Evolutionary conservation across 306 rosid species (phyloP).

Genomic region (Cucumis hystrix): DNA sequence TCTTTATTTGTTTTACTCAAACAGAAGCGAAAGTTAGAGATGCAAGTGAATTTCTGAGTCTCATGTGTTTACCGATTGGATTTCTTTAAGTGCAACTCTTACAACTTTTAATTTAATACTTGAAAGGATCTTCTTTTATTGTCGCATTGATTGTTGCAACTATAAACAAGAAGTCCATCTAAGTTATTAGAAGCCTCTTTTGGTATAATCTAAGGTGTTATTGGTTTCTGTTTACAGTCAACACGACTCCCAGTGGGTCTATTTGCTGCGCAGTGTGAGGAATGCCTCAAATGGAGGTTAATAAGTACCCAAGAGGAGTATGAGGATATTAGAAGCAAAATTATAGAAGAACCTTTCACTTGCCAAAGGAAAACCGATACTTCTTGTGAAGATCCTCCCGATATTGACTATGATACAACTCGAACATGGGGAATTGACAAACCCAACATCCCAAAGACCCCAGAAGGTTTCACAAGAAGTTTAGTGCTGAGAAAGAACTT

Average conservation of each 20-base stretch:
- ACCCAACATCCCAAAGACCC: slow-evolving; percentile 70
- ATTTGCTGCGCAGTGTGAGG: slow-evolving; percentile 61
- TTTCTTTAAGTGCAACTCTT: neutral
- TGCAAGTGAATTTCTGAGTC: neutral
- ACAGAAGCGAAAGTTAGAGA: neutral
- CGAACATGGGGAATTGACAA: slow-evolving; percentile 89
- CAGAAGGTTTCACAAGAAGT: slow-evolving; percentile 56
- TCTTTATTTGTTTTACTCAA: too few relatives aligned
- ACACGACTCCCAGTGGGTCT: slow-evolving; percentile 17
- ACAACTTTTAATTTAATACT: neutral
- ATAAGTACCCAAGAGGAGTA: slow-evolving; percentile 56
- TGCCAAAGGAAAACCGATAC: slow-evolving; percentile 33
- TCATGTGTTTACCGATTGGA: neutral
- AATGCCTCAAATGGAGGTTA: slow-evolving; percentile 82
- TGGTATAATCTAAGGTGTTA: slow-evolving; percentile 2
- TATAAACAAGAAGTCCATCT: neutral
- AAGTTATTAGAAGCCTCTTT: neutral
- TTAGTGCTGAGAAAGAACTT: slow-evolving; percentile 63
- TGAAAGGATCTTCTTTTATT: neutral
- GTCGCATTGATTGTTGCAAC: neutral
- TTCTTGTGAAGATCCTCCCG: slow-evolving; percentile 64
- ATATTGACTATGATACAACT: slow-evolving; percentile 45
- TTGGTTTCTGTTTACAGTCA: slow-evolving; percentile 30
- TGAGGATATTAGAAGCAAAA: slow-evolving; percentile 55
- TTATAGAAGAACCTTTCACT: slow-evolving; percentile 40